Base-by-base conservation (phyloP, 257 asterid species). In the Fraxinus anomala region DNA sequence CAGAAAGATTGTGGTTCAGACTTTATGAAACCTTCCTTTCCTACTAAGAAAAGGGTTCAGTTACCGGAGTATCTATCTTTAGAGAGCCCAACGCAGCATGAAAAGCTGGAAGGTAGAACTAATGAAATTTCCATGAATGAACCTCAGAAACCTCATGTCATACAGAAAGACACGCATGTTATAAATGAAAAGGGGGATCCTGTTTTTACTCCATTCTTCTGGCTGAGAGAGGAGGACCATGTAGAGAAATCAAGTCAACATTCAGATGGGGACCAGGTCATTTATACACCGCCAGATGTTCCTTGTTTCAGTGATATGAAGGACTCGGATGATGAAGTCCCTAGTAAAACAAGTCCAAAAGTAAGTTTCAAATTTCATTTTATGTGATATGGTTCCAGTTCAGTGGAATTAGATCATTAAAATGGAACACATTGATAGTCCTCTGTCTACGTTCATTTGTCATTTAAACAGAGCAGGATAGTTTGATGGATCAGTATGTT, bases 261-360 rank as follows among this genome's bases (percentile, higher is more conserved):
- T 85, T 85, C 94, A 2, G 91, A 82, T 78, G 91, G 67, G 19
- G 88, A 86, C 82, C 80, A 42, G 75, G 31, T 77, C 73, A 81
- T 81, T 82, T 86, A 79, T 72, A 90, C 97, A 61, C 99, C 97
- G 3, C 90, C 79, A 1, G 92, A 82, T 69, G 83, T 69, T 85
- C 98, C 96, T 77, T 85, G 88, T 89, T 95, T 95, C 83, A 92
- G 99, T 68, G 98, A 95, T 86, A 90, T 95, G 76, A 93, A 91
- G 88, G 96, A 91, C 79, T 90, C 90, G 5, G 97, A 93, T 85
- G 98, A 93, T 73, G 96, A 88, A 42, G 80, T 33, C 69, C 84
- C 84, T 61, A n/a, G 76, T 76, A 72, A 79, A 77, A 73, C 37
- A 74, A 81, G 88, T 77, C 88, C 89, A 73, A 74, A 81, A 42